Percentiles rank a stretch among this genome's conserved stretches.
Conservation (phyloP, 2,329 filamentous ascomycete species). For the Simplicillium sp. region DNA sequence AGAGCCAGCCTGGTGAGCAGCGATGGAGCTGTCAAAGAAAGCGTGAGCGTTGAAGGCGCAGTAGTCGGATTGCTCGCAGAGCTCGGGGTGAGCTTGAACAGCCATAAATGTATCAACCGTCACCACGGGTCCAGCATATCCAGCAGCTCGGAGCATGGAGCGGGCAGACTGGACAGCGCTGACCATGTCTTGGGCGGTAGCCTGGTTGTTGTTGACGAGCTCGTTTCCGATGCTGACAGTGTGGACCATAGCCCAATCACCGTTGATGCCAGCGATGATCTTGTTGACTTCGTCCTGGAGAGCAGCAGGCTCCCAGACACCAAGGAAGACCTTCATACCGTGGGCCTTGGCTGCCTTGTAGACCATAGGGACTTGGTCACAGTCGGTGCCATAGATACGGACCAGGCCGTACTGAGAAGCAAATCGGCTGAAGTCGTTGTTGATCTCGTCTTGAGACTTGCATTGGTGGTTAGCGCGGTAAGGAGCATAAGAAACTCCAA, state of each 20-base stretch:
- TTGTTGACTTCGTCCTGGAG: constrained; percentile 47
- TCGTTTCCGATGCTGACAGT: constrained; percentile 77
- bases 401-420: constrained; percentile 49
- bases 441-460: constrained; percentile 55
- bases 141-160: constrained; percentile 44
- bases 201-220: constrained; percentile 56
- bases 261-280: constrained; percentile 48
- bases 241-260: constrained; percentile 60
- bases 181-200: constrained; percentile 43
- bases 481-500: constrained; percentile 39
- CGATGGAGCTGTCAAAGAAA: constrained; percentile 64
- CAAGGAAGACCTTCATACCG: constrained; percentile 63
- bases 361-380: constrained; percentile 58
- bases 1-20: constrained; percentile 50
- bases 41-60: constrained; percentile 76
- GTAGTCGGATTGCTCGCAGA: constrained; percentile 69
- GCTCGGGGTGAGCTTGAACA: constrained; percentile 52
- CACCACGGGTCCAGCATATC: constrained; percentile 65
- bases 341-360: constrained; percentile 53
- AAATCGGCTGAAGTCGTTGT: constrained; percentile 51
- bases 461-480: constrained; percentile 47
- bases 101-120: constrained; percentile 72
- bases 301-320: constrained; percentile 56
- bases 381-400: constrained; percentile 74
- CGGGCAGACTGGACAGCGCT: constrained; percentile 49